Evolutionary conservation across 116 monocot genomes (phyloP).

Genomic region (Phalaenopsis hybrid): DNA sequence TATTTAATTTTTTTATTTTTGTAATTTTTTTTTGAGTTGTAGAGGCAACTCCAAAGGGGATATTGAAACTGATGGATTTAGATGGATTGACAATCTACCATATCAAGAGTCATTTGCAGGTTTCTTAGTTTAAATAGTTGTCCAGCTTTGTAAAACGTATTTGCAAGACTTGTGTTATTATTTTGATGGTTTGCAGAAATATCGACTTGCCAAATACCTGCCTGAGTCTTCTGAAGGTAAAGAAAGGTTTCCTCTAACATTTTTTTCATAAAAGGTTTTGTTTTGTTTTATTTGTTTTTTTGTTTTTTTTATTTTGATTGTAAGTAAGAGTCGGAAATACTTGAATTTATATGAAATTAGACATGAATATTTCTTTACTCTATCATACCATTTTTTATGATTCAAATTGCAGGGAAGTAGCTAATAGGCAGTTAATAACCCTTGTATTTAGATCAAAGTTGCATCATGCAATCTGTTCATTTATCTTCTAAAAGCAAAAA

Average conservation of each 20-base stretch:
- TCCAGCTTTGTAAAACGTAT: neutral
- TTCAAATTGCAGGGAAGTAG: no score
- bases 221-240: conserved; percentile 50
- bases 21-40: conserved; percentile 6
- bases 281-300: neutral
- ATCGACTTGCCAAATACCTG: conserved; percentile 58
- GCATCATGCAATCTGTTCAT: no score
- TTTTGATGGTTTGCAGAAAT: conserved; percentile 56
- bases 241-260: neutral
- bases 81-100: conserved; percentile 66
- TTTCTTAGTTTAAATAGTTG: conserved; percentile 5
- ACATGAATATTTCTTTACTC: no score
- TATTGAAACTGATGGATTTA: conserved; percentile 61
- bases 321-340: no score
- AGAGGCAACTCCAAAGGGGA: conserved; percentile 87
- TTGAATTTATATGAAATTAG: no score
- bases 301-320: neutral
- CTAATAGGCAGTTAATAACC: no score
- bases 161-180: neutral
- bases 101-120: conserved; percentile 94
- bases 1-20: no score
- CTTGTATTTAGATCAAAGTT: no score
- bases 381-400: no score
- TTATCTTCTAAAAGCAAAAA: no score
- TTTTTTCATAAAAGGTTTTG: neutral